Evolutionary conservation across 108 stramenopile species (phyloP), one percentile per base, ranked within the genome.

Genomic region (Nitzschia sp.): DNA sequence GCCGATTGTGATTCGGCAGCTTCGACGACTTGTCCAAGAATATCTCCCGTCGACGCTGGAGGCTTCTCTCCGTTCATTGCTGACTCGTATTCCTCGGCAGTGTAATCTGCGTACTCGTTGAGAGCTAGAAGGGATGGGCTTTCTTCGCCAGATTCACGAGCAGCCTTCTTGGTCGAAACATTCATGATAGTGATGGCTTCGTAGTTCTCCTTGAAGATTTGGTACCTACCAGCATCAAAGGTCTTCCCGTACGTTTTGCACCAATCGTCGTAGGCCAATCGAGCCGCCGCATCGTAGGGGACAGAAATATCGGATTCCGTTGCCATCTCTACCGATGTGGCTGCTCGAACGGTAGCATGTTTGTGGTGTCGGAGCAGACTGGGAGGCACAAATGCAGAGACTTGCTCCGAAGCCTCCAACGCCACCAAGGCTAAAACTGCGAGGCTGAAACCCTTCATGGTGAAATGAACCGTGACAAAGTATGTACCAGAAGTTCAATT

Each of bases 251-350:
- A 91, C 45, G 82, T 73, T 33, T 58, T 45, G 57, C 83, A 73
- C 93, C 93, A 95, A 53, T 79, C 82, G 8, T 79, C 73, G 77
- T 92, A 95, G 21, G 93, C 93, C 27, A 91, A 80, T 45, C 83
- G 85, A 46, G 93, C 90, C 19, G 93, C 87, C 17, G 90, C 81
- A 69, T 94, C 93, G 77, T 91, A 94, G 16, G 72, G 77, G 35
- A 94, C 66, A 22, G 78, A 78, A 27, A 93, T 73, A 69, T 93
- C 92, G 17, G 69, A 47, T 53, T 78, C 68, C 3, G 71, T 41
- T 31, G 63, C 53, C 62, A 64, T 64, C 9, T 63, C 71, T 16
- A 64, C 30, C 25, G 62, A 30, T 15, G 46, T n/a, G 31, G 71
- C 45, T 2, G 22, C 36, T 26, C 33, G 50, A 30, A 45, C 2